Conservation (phyloP, 2,329 filamentous ascomycete genomes). For the Lasiodiplodia theobromae region DNA sequence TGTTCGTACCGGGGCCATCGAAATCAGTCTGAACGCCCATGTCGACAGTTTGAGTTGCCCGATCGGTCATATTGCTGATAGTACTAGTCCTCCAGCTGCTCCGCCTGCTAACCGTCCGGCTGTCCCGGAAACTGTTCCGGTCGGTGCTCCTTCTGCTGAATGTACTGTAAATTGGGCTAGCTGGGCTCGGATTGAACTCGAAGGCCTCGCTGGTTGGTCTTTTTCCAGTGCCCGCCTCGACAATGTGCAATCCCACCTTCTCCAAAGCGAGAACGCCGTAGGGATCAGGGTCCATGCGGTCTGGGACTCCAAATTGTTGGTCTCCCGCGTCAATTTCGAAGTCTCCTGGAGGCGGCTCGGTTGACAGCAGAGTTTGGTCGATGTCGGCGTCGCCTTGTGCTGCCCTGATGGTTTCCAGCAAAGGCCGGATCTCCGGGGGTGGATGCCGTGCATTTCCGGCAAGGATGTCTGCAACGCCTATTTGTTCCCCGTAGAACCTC, state of each 20-base stretch:
- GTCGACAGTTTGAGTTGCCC: constrained; percentile 70
- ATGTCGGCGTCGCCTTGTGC: constrained; percentile 84
- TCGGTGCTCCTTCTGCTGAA: constrained; percentile 72
- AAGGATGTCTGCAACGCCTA: constrained; percentile 69
- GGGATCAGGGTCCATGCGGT: constrained; percentile 83
- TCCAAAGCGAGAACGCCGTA: constrained; percentile 92
- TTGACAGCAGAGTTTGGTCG: constrained; percentile 71
- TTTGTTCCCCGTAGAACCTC: constrained; percentile 76
- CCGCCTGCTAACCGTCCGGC: constrained; percentile 41
- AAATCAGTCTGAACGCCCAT: constrained; percentile 68
- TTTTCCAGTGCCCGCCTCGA: constrained; percentile 81
- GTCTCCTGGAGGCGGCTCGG: constrained; percentile 79
- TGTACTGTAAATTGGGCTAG: constrained; percentile 72
- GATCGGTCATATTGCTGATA: constrained; percentile 66
- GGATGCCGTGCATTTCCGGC: constrained; percentile 65
- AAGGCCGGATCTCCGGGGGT: constrained; percentile 63
- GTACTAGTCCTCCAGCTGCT: constrained; percentile 77
- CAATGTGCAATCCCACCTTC: constrained; percentile 85
- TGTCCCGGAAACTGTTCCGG: constrained; percentile 62
- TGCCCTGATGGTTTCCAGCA: constrained; percentile 85
- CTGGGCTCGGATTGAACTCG: constrained; percentile 78
- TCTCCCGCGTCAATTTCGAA: constrained; percentile 62
- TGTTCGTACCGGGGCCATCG: constrained; percentile 39
- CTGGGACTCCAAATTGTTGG: constrained; percentile 77
- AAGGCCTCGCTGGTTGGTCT: constrained; percentile 81